Percentiles rank a stretch among this genome's conserved stretches.
phyloP scores from a whole-genome alignment of 805 yeast species.

The Schizosaccharomyces japonicus region DNA sequence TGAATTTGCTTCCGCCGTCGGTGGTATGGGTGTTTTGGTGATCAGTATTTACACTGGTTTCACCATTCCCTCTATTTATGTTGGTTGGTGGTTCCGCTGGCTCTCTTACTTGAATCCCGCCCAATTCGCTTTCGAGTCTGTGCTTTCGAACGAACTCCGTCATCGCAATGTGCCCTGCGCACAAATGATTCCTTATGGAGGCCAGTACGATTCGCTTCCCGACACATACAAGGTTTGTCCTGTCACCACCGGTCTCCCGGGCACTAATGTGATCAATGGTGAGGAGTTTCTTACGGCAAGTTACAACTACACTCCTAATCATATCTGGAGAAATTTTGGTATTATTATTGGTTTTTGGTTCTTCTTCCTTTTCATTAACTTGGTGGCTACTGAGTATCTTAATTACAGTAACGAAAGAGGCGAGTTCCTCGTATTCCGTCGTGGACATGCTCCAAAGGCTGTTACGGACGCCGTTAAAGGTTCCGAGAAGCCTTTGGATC shows the following conservation, averaged over 20 bases:
- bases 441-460: conserved; percentile 18
- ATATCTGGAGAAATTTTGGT: conserved; percentile 68
- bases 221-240: conserved; percentile 28
- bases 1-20: conserved; percentile 23
- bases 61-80: conserved; percentile 28
- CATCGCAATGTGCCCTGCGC: conserved; percentile 31
- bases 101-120: conserved; percentile 34
- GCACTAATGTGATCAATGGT: conserved; percentile 31
- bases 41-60: conserved; percentile 25
- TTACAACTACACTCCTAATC: conserved; percentile 29
- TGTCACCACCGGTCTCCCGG: conserved; percentile 35
- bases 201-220: conserved; percentile 23
- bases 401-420: conserved; percentile 16
- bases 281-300: conserved; percentile 27
- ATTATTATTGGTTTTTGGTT: conserved; percentile 29
- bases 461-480: conserved; percentile 15
- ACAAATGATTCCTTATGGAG: conserved; percentile 33
- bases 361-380: conserved; percentile 16
- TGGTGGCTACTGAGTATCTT: conserved; percentile 16
- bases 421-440: conserved; percentile 15
- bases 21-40: conserved; percentile 20
- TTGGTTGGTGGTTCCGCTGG: conserved; percentile 58
- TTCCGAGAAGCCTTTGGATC: conserved; percentile 12
- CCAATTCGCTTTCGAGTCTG: conserved; percentile 34
- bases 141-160: conserved; percentile 44